Percentiles rank a stretch among this genome's conserved stretches.
These are phyloP conservation scores for Pholiota conissans DNA, from an alignment of 768 basidiomycete genomes.

Conservation along the genomic window DNA sequence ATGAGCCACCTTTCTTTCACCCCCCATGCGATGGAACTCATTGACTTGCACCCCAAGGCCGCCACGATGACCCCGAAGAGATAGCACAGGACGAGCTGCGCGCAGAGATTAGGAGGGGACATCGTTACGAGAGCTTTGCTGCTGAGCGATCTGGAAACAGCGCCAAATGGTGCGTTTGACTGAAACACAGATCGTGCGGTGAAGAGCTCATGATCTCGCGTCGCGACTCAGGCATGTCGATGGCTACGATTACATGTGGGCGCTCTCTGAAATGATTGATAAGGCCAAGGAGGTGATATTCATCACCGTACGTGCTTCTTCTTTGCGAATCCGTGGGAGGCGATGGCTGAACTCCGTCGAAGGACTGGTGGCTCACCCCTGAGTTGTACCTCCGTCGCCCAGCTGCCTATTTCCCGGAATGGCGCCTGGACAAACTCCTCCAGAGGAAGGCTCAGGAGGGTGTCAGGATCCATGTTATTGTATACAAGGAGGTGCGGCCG, in stretches of 20 bases:
- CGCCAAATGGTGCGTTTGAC: slow-evolving; percentile 70
- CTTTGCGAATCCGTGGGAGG: neutral
- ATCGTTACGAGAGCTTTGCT: slow-evolving; percentile 89
- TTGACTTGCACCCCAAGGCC: slow-evolving; percentile 32
- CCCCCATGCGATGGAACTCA: neutral
- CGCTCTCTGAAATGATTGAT: slow-evolving; percentile 87
- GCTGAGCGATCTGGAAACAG: slow-evolving; percentile 63
- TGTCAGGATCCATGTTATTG: slow-evolving; percentile 87
- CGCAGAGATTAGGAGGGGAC: slow-evolving; percentile 70
- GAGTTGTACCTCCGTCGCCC: slow-evolving; percentile 95
- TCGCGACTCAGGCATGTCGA: slow-evolving; percentile 64
- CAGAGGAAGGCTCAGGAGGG: slow-evolving; percentile 89
- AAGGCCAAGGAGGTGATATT: slow-evolving; percentile 82
- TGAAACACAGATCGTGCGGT: neutral
- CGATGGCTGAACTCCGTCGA: neutral
- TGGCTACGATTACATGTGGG: slow-evolving; percentile 97
- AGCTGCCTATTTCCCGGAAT: slow-evolving; percentile 81
- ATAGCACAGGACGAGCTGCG: slow-evolving; percentile 69
- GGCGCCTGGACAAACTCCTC: slow-evolving; percentile 84
- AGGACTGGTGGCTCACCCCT: slow-evolving; percentile 95
- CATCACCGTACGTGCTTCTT: slow-evolving; percentile 61
- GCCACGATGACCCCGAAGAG: slow-evolving; percentile 79
- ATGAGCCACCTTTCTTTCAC: neutral
- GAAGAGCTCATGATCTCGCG: neutral
- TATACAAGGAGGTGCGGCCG: slow-evolving; percentile 82